These are phyloP conservation scores for Chiua virens DNA, from an alignment of 768 basidiomycete species.

Conservation along the genomic window DNA sequence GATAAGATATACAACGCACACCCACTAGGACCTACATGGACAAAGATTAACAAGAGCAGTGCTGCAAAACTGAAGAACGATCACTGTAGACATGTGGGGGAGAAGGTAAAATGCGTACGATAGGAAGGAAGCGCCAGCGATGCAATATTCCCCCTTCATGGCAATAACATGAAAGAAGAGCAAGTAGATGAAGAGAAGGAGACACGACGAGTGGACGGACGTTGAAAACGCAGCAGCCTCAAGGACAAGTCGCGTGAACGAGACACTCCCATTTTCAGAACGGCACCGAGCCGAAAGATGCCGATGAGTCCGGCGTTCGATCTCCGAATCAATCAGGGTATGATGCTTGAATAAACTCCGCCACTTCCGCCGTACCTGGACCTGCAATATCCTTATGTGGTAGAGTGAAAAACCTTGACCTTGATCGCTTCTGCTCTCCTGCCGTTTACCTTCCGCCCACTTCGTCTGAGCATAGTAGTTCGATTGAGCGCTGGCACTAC, in stretches of 20 bases:
- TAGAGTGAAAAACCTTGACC: conserved; percentile 13
- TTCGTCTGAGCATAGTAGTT: conserved; percentile 9
- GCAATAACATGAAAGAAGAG: conserved; percentile 20
- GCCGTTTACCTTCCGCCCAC: not conserved
- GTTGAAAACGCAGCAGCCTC: conserved; percentile 24
- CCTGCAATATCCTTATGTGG: conserved; percentile 15
- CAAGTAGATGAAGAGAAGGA: conserved; percentile 16
- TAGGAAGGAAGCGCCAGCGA: conserved; percentile 68
- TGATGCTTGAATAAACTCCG: not conserved
- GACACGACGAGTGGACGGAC: conserved; percentile 11
- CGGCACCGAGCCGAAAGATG: conserved; percentile 18
- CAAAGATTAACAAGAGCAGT: conserved; percentile 70
- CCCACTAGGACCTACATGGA: conserved; percentile 56
- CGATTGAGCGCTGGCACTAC: not conserved
- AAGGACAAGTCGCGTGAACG: conserved; percentile 22
- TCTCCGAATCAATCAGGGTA: conserved; percentile 16
- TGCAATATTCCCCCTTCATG: conserved; percentile 78
- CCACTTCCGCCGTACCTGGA: not conserved
- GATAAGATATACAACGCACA: conserved; percentile 19
- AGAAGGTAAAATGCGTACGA: conserved; percentile 49
- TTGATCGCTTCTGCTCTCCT: conserved; percentile 3
- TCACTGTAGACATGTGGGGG: conserved; percentile 11
- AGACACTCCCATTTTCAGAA: not conserved
- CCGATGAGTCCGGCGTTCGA: not conserved
- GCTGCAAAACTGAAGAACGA: conserved; percentile 25